phyloP scores from a whole-genome alignment of 768 basidiomycete species.

The Pleurotus tuoliensis region DNA sequence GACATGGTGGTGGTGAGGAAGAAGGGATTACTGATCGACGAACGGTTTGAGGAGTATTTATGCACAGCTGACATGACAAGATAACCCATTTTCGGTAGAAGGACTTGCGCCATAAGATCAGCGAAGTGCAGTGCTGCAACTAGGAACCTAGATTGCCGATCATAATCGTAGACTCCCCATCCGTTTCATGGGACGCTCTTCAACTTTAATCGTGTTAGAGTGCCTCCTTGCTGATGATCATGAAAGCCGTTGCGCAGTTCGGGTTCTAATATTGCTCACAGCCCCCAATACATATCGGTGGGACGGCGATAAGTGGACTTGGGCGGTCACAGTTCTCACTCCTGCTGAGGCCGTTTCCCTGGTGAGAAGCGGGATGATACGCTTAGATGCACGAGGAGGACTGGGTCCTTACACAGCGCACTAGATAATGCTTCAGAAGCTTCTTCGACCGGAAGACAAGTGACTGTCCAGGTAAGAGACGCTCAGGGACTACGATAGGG shows the following conservation, averaged over 20 bases:
- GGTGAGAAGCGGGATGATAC: neutral
- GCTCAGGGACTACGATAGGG: no score
- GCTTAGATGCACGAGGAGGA: no score
- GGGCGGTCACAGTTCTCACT: conserved; percentile 4
- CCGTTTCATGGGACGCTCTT: neutral
- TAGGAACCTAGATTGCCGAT: conserved; percentile 7
- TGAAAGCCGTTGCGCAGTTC: neutral
- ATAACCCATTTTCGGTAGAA: neutral
- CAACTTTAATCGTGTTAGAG: neutral
- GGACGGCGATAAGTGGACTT: neutral
- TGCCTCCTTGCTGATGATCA: neutral
- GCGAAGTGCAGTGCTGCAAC: neutral
- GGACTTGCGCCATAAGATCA: conserved; percentile 5
- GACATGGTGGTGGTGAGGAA: neutral
- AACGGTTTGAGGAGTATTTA: neutral
- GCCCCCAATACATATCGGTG: neutral
- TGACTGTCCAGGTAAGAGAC: no score
- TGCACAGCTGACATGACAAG: neutral
- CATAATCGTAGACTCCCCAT: conserved; percentile 6
- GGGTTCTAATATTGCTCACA: neutral
- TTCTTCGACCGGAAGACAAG: no score
- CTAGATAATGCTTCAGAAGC: no score
- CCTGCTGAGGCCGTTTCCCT: neutral
- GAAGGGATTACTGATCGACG: neutral
- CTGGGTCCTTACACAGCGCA: no score